Conservation (phyloP, 2,329 filamentous ascomycete genomes). For the Penicillium aurantiogriseum region DNA sequence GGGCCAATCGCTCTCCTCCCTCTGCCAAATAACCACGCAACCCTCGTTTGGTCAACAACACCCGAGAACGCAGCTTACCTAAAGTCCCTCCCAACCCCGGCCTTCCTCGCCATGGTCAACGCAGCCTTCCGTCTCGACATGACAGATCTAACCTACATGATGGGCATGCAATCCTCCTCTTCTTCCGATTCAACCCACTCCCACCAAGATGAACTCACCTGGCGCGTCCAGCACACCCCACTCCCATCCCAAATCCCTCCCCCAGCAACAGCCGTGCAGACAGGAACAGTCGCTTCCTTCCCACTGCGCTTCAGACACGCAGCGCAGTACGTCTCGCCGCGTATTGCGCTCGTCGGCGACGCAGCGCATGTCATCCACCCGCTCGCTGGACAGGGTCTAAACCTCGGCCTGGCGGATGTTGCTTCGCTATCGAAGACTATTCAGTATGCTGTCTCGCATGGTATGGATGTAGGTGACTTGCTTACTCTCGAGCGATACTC, state of each 20-base stretch:
- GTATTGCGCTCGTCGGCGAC: conserved; percentile 89
- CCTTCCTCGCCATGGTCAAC: conserved; percentile 87
- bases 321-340: conserved; percentile 86
- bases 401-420: conserved; percentile 88
- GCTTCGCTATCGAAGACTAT: conserved; percentile 74
- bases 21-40: conserved; percentile 76
- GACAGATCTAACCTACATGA: conserved; percentile 80
- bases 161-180: conserved; percentile 55
- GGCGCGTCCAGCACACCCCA: conserved; percentile 72
- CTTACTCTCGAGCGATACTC: conserved; percentile 80
- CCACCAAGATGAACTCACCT: conserved; percentile 75
- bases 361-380: conserved; percentile 95
- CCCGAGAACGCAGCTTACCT: conserved; percentile 74
- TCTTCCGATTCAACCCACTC: conserved; percentile 16
- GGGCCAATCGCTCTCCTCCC: conserved; percentile 91
- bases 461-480: conserved; percentile 79
- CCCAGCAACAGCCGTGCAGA: conserved; percentile 67
- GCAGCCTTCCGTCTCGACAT: conserved; percentile 82
- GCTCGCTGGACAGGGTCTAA: conserved; percentile 89
- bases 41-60: conserved; percentile 93
- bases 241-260: conserved; percentile 62
- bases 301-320: conserved; percentile 88
- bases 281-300: conserved; percentile 80
- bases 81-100: conserved; percentile 68
- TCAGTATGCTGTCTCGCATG: conserved; percentile 72